Percentiles rank a stretch among this genome's conserved stretches.
These are phyloP conservation scores for Jatropha podagrica DNA, from an alignment of 441 rosid genomes.

Conservation along the genomic window DNA sequence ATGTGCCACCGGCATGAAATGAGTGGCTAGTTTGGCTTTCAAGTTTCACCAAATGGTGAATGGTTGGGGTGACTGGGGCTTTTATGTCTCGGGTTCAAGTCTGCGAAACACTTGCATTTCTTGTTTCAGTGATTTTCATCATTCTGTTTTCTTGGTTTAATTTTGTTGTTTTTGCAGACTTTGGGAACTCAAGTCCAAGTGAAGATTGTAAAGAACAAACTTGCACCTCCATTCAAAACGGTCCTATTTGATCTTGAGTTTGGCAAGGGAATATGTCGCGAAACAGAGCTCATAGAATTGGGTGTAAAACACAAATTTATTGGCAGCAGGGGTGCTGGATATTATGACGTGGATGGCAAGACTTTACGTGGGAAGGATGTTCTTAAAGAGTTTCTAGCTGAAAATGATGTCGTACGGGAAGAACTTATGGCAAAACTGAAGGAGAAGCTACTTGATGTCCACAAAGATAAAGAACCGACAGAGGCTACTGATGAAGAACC, in stretches of 20 bases:
- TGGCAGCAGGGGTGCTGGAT: constrained; percentile 46
- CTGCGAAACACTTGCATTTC: background rate
- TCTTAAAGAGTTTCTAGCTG: constrained; percentile 48
- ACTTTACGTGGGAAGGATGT: constrained; percentile 73
- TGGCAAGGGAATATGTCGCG: constrained; percentile 87
- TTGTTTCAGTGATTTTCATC: background rate
- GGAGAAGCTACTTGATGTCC: constrained; percentile 48
- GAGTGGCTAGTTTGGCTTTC: background rate
- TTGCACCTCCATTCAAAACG: constrained; percentile 87
- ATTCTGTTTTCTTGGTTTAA: constrained; percentile 1
- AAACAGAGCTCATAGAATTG: constrained; percentile 67
- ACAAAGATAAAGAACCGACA: constrained; percentile 28
- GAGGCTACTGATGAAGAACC: constrained; percentile 36
- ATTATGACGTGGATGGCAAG: constrained; percentile 45
- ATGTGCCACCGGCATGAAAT: background rate
- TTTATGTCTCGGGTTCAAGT: background rate
- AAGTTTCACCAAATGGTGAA: constrained; percentile 2
- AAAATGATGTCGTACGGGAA: constrained; percentile 46
- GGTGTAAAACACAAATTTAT: constrained; percentile 69
- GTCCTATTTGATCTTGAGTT: constrained; percentile 87
- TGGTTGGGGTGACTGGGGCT: background rate
- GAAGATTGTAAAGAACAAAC: constrained; percentile 94
- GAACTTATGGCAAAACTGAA: constrained; percentile 62
- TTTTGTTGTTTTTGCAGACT: constrained; percentile 43
- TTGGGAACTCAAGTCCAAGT: constrained; percentile 72